These are phyloP conservation scores for Neocatenulostroma microsporum DNA, from an alignment of 2,329 filamentous ascomycete species.

Conservation along the genomic window DNA sequence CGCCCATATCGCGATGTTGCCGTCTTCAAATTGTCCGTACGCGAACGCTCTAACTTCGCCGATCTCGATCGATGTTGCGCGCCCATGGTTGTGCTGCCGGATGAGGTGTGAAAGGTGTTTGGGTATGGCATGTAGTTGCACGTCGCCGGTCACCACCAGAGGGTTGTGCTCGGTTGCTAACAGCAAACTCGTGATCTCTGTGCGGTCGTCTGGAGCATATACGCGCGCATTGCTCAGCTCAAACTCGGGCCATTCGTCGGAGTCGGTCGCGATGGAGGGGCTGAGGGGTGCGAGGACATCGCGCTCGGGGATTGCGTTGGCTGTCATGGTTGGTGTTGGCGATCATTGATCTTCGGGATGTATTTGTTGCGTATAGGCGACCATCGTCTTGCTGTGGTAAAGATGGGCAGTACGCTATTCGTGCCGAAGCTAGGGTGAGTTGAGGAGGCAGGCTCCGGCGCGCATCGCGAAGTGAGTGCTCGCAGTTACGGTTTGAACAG, in stretches of 20 bases:
- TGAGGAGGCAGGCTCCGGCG: background rate
- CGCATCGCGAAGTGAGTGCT: too few species aligned
- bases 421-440: background rate
- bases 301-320: conserved; percentile 22
- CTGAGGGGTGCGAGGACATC: conserved; percentile 36
- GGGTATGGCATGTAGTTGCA: conserved; percentile 38
- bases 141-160: conserved; percentile 52
- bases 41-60: conserved; percentile 41
- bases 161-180: conserved; percentile 53
- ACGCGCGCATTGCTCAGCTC: conserved; percentile 54
- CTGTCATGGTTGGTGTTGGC: conserved; percentile 28
- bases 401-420: background rate
- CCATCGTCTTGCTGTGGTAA: background rate
- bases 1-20: conserved; percentile 57
- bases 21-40: conserved; percentile 48
- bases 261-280: conserved; percentile 34
- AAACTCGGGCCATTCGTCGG: conserved; percentile 53
- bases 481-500: too few species aligned
- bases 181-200: conserved; percentile 52
- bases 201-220: conserved; percentile 12
- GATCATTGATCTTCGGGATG: conserved; percentile 1
- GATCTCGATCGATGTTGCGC: conserved; percentile 42
- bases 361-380: conserved; percentile 5
- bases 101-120: conserved; percentile 1
- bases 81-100: conserved; percentile 1